Evolutionary conservation across 108 stramenopile species (phyloP), one percentile per base, ranked within the genome.

Genomic region (Thalassiosira profunda): DNA sequence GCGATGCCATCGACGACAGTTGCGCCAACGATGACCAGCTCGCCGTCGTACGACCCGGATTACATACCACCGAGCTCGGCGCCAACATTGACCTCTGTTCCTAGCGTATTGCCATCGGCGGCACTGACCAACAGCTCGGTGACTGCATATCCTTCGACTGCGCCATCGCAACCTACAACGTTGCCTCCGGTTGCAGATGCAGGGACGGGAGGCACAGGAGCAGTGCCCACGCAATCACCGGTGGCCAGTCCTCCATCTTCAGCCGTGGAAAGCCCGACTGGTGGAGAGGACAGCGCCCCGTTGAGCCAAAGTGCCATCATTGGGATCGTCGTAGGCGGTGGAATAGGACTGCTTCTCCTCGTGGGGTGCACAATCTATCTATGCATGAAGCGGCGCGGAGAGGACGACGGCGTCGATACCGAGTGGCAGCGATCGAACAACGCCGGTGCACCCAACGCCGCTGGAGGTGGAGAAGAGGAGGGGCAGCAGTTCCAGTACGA

Each of bases 381-480:
- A 18, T 51, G 49, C 30, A 25, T 25, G 4, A 51, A 51, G 49
- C 26, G 30, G 20, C 49, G 30, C n/a, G 45, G 45, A 0, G 49
- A 51, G 30, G 49, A 51, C 30, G 49, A 51, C 30, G 49, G 49
- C 14, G 49, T 51, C n/a, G 49, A 51, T 51, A 51, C 49, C 14
- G 49, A 51, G n/a, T 51, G 49, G 49, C 49, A 51, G 49, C 14
- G 30, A 18, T 51, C 49, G 49, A 51, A 51, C 21, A 51, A 17
- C n/a, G n/a, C n/a, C n/a, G n/a, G n/a, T n/a, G n/a, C n/a, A n/a
- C n/a, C n/a, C n/a, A n/a, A n/a, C n/a, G n/a, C n/a, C n/a, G n/a
- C n/a, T n/a, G n/a, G n/a, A n/a, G n/a, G n/a, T n/a, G n/a, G n/a
- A n/a, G n/a, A n/a, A n/a, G n/a, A n/a, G n/a, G n/a, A n/a, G n/a